A percentile compares a stretch with the other conserved stretches of the same genome.
Evolutionary conservation across 2,329 filamentous ascomycete genomes (phyloP).

Genomic region (Fusarium pilosicola): DNA sequence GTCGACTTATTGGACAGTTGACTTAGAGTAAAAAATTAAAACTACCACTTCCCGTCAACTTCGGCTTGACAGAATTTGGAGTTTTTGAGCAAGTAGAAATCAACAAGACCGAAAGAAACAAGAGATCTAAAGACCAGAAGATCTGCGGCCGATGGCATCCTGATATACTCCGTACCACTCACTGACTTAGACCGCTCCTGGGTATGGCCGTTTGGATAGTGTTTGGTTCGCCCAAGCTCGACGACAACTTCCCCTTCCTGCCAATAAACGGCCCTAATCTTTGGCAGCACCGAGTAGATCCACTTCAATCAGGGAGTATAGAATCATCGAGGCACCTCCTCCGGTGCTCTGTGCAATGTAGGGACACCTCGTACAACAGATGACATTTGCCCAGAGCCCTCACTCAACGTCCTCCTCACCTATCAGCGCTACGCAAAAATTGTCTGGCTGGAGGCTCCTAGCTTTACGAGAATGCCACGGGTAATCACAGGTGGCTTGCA

Average conservation of each 20-base stretch:
- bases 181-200: conserved; percentile 39
- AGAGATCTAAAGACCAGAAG: conserved; percentile 17
- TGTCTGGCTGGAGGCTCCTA: conserved; percentile 22
- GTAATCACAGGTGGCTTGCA: conserved; percentile 23
- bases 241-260: background rate
- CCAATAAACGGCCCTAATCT: conserved; percentile 34
- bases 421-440: conserved; percentile 8
- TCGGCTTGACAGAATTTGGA: background rate
- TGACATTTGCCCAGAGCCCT: conserved; percentile 33
- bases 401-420: conserved; percentile 18
- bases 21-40: background rate
- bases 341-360: conserved; percentile 15
- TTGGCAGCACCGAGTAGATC: conserved; percentile 15
- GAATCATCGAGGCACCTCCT: conserved; percentile 24
- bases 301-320: conserved; percentile 15
- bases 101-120: conserved; percentile 12
- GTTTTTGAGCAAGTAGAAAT: background rate
- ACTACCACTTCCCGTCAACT: background rate
- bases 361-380: conserved; percentile 38
- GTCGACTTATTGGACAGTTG: background rate
- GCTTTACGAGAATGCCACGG: conserved; percentile 28
- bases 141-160: conserved; percentile 33
- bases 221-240: conserved; percentile 34
- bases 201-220: conserved; percentile 19
- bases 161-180: conserved; percentile 42